Conservation (phyloP, 257 asterid species). For the Solanum bulbocastanum region DNA sequence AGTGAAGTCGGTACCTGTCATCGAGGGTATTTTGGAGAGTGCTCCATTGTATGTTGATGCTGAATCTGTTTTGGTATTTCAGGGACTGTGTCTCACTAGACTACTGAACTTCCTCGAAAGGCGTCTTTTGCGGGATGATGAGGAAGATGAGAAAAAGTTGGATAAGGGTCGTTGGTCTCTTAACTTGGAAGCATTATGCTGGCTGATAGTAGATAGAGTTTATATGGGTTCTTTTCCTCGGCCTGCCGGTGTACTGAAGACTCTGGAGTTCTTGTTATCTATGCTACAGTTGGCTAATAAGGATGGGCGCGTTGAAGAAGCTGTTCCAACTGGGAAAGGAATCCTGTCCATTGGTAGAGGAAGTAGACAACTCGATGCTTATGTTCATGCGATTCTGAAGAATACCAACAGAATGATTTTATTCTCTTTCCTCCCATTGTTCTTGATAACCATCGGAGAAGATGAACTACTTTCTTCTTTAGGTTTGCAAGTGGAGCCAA, state of each 20-base stretch:
- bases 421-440: slow-evolving; percentile 94
- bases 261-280: slow-evolving; percentile 87
- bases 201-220: slow-evolving; percentile 90
- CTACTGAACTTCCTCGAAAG: slow-evolving; percentile 94
- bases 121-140: slow-evolving; percentile 90
- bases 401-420: slow-evolving; percentile 71
- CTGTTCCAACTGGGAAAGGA: slow-evolving; percentile 73
- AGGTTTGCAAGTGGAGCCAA: slow-evolving; percentile 64
- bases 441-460: slow-evolving; percentile 78
- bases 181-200: slow-evolving; percentile 81
- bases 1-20: slow-evolving; percentile 52
- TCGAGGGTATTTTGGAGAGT: slow-evolving; percentile 76
- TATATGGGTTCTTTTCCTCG: slow-evolving; percentile 97
- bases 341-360: slow-evolving; percentile 94
- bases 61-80: slow-evolving; percentile 88
- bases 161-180: slow-evolving; percentile 83
- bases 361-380: slow-evolving; percentile 78
- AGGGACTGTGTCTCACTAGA: slow-evolving; percentile 88
- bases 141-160: slow-evolving; percentile 81
- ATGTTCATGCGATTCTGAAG: slow-evolving; percentile 66
- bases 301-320: slow-evolving; percentile 94
- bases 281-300: slow-evolving; percentile 96
- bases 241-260: slow-evolving; percentile 74
- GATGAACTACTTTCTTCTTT: slow-evolving; percentile 69
- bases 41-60: slow-evolving; percentile 73